Conservation (phyloP, 2,329 filamentous ascomycete genomes). For the Davidsoniella neocaledoniae region DNA sequence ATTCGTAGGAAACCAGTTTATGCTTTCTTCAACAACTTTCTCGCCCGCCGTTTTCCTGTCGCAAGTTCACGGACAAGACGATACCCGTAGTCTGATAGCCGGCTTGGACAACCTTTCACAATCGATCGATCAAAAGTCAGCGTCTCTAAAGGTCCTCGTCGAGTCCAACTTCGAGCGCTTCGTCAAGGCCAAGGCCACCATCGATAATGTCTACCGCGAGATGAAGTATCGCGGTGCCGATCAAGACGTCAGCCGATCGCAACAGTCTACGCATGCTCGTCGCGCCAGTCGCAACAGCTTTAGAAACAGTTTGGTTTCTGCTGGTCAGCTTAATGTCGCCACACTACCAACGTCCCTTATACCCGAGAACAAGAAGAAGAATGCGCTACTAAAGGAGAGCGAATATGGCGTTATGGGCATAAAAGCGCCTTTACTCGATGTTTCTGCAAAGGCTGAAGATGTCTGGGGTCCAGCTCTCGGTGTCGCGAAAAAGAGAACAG, state of each 20-base stretch:
- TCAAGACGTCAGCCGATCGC: slow-evolving; percentile 43
- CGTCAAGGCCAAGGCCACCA: slow-evolving; percentile 90
- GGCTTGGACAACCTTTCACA: slow-evolving; percentile 74
- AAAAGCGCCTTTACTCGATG: slow-evolving; percentile 72
- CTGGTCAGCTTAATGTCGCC: slow-evolving; percentile 19
- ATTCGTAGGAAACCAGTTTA: slow-evolving; percentile 63
- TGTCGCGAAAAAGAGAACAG: slow-evolving; percentile 76
- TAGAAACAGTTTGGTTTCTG: slow-evolving; percentile 17
- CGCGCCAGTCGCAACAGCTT: slow-evolving; percentile 12
- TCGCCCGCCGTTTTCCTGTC: slow-evolving; percentile 83
- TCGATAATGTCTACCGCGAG: slow-evolving; percentile 96
- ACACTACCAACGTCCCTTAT: slow-evolving; percentile 17
- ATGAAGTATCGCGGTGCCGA: slow-evolving; percentile 64
- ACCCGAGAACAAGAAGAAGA: slow-evolving; percentile 56
- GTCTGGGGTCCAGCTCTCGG: slow-evolving; percentile 92
- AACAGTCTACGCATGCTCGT: slow-evolving; percentile 33
- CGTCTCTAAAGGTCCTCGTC: slow-evolving; percentile 86
- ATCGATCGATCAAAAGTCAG: slow-evolving; percentile 95
- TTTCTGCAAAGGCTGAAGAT: slow-evolving; percentile 86
- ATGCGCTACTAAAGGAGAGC: slow-evolving; percentile 80
- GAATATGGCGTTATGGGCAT: slow-evolving; percentile 82
- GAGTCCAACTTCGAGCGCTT: slow-evolving; percentile 98
- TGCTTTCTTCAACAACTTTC: slow-evolving; percentile 90
- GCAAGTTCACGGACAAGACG: slow-evolving; percentile 73
- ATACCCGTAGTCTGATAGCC: slow-evolving; percentile 61